Base-by-base conservation (phyloP, 2,329 filamentous ascomycete species). In the Dothideomycetes sp. region DNA sequence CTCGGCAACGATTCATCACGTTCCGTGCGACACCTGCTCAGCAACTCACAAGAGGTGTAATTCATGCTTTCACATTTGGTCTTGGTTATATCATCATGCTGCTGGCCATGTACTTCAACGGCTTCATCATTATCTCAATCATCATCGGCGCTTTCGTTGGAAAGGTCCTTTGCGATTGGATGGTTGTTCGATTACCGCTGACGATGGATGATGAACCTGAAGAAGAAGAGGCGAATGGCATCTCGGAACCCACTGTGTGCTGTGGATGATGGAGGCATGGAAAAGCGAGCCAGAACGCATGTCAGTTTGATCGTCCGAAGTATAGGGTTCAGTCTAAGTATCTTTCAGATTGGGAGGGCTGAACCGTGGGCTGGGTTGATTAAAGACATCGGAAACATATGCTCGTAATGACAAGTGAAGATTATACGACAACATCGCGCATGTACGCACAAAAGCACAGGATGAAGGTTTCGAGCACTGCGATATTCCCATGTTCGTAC, bases 1-100 rank as follows among this genome's bases (percentile, higher is more conserved):
- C 72, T 17, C 78, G 89, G 59, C 37, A 40, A 5, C 84, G 89
- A 55, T 63, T 71, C 0, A 55, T 82, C 4, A 40, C 37, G 2
- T 40, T 40, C 9, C 37, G 37, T 12, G 37, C 37, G 2, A 33
- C 37, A 2, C 37, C 37, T 10, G 22, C 17, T 5, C 37, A 40
- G 29, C 37, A 40, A 17, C 19, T 40, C 7, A 18, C 37, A 3
- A 73, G 83, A 5, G 78, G 83, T 0, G 47, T 78, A 4, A 57
- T 89, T 15, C 82, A 88, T 51, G 77, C 78, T 63, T 42, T 76
- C 4, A 81, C 84, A 49, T 85, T 89, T 52, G 77, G 76, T 0
- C 71, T 86, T 2, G 83, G 82, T 2, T 91, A 89, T 57, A 77
- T 89, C 50, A 61, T 89, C 53, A 89, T 91, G 84, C 62, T 82